Percentiles rank a stretch among this genome's conserved stretches.
These are phyloP conservation scores for Platismatia glauca DNA, from an alignment of 495 filamentous ascomycete genomes.

Conservation along the genomic window DNA sequence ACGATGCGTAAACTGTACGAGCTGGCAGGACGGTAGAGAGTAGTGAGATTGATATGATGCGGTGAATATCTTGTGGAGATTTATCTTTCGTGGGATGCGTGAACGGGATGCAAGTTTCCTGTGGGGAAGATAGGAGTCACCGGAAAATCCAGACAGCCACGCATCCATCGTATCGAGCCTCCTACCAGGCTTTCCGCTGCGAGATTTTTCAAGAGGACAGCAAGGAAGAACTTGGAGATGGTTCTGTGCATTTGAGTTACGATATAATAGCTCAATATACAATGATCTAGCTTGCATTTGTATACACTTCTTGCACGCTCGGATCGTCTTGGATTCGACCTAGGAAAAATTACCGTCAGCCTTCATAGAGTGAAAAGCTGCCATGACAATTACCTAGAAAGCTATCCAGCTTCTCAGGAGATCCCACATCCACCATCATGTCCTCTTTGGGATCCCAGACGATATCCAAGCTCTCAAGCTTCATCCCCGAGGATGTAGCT, in stretches of 20 bases:
- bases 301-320: constrained; percentile 59
- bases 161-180: not conserved
- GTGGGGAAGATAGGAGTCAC: not conserved
- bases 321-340: constrained; percentile 46
- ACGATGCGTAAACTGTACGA: constrained; percentile 64
- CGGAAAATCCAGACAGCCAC: not conserved
- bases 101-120: not conserved
- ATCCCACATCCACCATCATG: constrained; percentile 51
- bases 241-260: not conserved
- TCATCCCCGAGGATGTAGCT: constrained; percentile 47
- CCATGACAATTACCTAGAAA: constrained; percentile 46
- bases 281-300: constrained; percentile 6
- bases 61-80: no score
- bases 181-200: not conserved
- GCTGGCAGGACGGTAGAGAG: constrained; percentile 55
- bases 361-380: constrained; percentile 14
- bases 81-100: not conserved
- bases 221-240: not conserved
- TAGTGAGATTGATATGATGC: no score
- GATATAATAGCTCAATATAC: not conserved
- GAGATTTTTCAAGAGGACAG: not conserved
- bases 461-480: constrained; percentile 63
- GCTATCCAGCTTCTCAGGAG: constrained; percentile 38
- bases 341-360: constrained; percentile 4
- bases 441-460: constrained; percentile 80